phyloP scores from a whole-genome alignment of 768 basidiomycete genomes.

The Panaeolus papilionaceus region DNA sequence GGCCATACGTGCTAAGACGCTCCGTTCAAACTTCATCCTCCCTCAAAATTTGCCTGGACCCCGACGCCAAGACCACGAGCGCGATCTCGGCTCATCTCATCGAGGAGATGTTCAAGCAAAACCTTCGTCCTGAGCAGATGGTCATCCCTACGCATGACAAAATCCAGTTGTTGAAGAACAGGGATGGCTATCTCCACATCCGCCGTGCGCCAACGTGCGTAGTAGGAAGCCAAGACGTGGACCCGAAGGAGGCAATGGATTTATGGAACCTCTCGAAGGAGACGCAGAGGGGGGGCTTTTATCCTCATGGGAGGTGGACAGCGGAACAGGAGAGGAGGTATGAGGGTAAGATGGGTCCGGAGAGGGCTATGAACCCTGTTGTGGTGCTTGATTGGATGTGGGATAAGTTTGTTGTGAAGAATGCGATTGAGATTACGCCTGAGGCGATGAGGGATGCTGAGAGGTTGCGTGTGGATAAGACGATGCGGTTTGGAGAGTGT shows the following conservation, averaged over 20 bases:
- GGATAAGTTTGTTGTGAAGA: neutral
- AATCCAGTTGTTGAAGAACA: neutral
- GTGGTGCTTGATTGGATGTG: neutral
- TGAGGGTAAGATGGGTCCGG: neutral
- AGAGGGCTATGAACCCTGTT: neutral
- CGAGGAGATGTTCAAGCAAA: neutral
- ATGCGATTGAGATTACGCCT: neutral
- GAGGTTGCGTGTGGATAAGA: neutral
- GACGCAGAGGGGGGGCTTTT: neutral
- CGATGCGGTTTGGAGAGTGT: neutral
- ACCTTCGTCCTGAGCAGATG: neutral
- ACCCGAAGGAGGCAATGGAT: neutral
- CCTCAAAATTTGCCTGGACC: neutral
- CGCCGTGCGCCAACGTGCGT: neutral
- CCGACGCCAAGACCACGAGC: neutral
- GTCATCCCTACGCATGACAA: neutral
- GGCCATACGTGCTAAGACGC: neutral
- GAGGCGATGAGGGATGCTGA: constrained; percentile 1
- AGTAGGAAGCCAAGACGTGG: neutral
- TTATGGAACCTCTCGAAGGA: neutral
- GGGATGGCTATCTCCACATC: neutral
- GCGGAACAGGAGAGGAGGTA: neutral
- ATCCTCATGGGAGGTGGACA: neutral
- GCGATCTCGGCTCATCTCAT: neutral
- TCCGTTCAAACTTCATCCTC: neutral